These are phyloP conservation scores for Naumovozyma dairenensis DNA, from an alignment of 805 yeast species.

Conservation along the genomic window DNA sequence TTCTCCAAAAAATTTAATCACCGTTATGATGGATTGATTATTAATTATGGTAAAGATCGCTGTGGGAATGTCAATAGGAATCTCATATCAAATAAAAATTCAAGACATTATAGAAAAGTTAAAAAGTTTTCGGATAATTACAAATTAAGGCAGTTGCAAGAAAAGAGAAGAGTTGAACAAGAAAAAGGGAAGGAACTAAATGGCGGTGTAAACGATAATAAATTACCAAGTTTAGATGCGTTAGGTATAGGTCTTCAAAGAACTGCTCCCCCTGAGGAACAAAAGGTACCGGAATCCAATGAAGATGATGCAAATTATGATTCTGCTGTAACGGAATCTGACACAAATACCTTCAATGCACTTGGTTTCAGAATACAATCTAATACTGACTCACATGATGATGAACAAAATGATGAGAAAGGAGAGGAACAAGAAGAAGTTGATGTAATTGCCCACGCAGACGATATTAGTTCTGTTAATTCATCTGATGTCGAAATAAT, in stretches of 20 bases:
- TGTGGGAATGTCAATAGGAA: constrained; percentile 49
- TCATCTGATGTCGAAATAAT: constrained; percentile 14
- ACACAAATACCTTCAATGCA: neutral
- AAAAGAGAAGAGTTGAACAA: constrained; percentile 16
- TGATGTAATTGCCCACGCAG: no score
- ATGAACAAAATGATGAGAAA: neutral
- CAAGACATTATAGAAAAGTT: constrained; percentile 34
- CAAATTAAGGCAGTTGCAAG: constrained; percentile 23
- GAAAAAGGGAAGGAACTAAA: neutral
- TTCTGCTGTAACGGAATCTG: neutral
- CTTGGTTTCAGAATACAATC: neutral
- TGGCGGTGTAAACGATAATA: neutral
- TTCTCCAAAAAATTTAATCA: constrained; percentile 34
- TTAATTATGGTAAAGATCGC: constrained; percentile 68
- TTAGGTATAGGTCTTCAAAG: constrained; percentile 11
- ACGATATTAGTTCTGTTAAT: neutral
- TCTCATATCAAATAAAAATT: constrained; percentile 40
- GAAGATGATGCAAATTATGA: neutral
- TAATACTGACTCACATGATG: neutral
- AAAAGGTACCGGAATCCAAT: neutral
- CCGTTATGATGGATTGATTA: constrained; percentile 44
- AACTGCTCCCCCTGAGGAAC: neutral
- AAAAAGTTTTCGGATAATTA: constrained; percentile 24
- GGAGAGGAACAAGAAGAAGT: no score
- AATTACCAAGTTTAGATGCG: constrained; percentile 3